These are phyloP conservation scores for Canariomyces notabilis DNA, from an alignment of 2,329 filamentous ascomycete genomes.

Conservation along the genomic window DNA sequence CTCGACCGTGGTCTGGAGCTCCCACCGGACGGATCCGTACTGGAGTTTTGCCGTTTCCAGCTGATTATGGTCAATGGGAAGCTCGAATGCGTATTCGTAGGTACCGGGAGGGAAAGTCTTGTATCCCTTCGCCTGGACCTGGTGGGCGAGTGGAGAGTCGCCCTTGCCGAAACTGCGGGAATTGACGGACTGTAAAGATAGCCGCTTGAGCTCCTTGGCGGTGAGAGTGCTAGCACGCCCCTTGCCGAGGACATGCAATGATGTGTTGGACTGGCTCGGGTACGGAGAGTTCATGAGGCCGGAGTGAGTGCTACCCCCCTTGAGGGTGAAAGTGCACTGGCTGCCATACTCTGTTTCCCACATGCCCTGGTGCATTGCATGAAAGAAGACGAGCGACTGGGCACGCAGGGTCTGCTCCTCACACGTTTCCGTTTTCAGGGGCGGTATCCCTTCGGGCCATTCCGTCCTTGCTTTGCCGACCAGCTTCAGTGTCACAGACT, in stretches of 20 bases:
- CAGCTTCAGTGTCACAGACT: constrained; percentile 82
- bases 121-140: constrained; percentile 64
- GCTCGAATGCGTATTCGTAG: constrained; percentile 70
- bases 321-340: constrained; percentile 53
- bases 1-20: constrained; percentile 78
- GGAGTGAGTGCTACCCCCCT: constrained; percentile 30
- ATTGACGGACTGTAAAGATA: constrained; percentile 76
- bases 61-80: constrained; percentile 82
- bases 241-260: constrained; percentile 29
- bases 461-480: constrained; percentile 81
- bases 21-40: constrained; percentile 81
- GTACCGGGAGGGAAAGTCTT: constrained; percentile 74
- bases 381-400: constrained; percentile 90
- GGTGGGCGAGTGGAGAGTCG: constrained; percentile 61
- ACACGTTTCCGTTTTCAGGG: constrained; percentile 73
- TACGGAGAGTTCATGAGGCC: constrained; percentile 30
- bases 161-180: constrained; percentile 81
- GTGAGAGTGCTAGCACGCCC: constrained; percentile 32
- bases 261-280: constrained; percentile 29
- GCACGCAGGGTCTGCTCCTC: constrained; percentile 84
- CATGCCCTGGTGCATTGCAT: constrained; percentile 57
- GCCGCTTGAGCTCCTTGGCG: constrained; percentile 54
- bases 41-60: constrained; percentile 86
- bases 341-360: constrained; percentile 61
- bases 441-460: constrained; percentile 95